Evolutionary conservation across 2,329 filamentous ascomycete genomes (phyloP), one percentile per base, ranked within the genome.

Genomic region (Colletotrichum tropicicola): DNA sequence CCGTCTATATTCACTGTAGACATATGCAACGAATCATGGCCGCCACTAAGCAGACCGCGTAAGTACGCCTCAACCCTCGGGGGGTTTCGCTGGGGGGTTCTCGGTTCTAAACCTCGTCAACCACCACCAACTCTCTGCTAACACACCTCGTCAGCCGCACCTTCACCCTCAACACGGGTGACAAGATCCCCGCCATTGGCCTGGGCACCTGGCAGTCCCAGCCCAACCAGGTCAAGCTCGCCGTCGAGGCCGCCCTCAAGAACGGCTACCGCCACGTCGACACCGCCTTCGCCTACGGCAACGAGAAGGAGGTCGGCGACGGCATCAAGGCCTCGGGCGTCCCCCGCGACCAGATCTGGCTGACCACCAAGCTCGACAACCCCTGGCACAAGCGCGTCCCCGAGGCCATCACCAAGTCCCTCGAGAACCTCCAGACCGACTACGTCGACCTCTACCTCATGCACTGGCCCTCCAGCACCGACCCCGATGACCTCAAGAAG

Each of bases 331-430:
- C 85, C 51, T 86, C 87, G 3, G 89, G 88, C 28, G 85, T 92
- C 2, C 85, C 89, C n/a, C 85, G 90, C 23, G 80, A 84, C 59
- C 80, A 91, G 71, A 87, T 92, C 74, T 92, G 87, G 85, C 77
- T 92, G 62, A 95, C 92, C 55, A 93, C 92, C 71, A 97, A 96
- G 85, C 87, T 95, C 57, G 88, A 92, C 83, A 94, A 94, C 84
- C 85, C 90, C 53, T 91, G 89, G 86, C 91, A 94, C 80, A 88
- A 91, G 79, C 84, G 87, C 67, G 90, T 90, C 27, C 79, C 83
- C 39, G 86, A 90, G 73, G 90, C 85, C 23, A 81, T 92, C 59
- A 82, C 86, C 63, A 78, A 80, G 56, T 89, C 87, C 10, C 80
- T 92, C 62, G 82, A 86, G 74, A 85, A 84, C 69, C 81, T 92